These are phyloP conservation scores for Echeveria elegans DNA, from an alignment of 164 flowering plant genomes.

Conservation along the genomic window DNA sequence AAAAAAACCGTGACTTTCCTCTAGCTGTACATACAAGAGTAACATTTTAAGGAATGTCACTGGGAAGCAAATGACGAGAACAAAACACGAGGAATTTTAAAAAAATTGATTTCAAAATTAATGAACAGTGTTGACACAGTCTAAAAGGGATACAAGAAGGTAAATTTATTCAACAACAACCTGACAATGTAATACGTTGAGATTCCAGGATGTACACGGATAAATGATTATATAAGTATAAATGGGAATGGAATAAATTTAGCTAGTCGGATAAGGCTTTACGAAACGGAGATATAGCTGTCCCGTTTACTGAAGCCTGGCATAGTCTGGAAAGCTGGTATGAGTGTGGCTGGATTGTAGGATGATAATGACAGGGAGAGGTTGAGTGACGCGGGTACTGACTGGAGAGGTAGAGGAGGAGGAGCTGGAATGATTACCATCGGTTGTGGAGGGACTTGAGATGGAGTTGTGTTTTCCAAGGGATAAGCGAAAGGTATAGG, in stretches of 20 bases:
- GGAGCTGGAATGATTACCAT: constrained; percentile 13
- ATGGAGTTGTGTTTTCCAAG: constrained; percentile 15
- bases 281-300: constrained; percentile 34
- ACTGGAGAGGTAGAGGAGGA: constrained; percentile 10
- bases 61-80: too few relatives aligned
- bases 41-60: too few relatives aligned
- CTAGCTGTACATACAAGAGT: too few relatives aligned
- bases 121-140: too few relatives aligned
- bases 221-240: background rate
- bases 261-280: constrained; percentile 7
- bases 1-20: too few relatives aligned
- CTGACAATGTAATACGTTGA: background rate
- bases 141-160: background rate
- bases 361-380: constrained; percentile 22
- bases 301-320: constrained; percentile 28
- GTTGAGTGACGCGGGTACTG: constrained; percentile 25
- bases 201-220: background rate
- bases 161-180: background rate
- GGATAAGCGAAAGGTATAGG: constrained; percentile 22
- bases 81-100: too few relatives aligned
- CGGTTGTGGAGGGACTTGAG: background rate
- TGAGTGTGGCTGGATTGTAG: constrained; percentile 24
- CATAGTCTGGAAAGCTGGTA: constrained; percentile 26
- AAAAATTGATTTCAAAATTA: background rate
- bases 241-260: background rate